Percentiles rank a stretch among this genome's conserved stretches.
Conservation (phyloP, 2,329 filamentous ascomycete species). For the Alternaria ventricosa region DNA sequence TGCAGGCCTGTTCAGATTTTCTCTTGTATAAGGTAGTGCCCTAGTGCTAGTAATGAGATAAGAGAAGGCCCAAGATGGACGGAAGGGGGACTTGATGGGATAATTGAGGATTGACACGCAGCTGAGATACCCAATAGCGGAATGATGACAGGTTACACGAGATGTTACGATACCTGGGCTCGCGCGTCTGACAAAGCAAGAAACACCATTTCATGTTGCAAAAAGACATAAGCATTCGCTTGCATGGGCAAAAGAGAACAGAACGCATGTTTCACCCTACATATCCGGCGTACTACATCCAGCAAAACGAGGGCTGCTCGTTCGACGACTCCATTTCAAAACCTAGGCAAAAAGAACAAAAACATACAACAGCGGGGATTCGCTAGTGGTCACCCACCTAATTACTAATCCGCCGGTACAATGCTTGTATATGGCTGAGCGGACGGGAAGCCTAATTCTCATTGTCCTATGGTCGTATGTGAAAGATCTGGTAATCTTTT, state of each 20-base stretch:
- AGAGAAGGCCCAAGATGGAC: background rate
- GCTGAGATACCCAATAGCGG: constrained; percentile 3
- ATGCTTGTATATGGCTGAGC: background rate
- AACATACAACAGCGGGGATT: background rate
- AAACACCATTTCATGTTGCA: background rate
- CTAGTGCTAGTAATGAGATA: background rate
- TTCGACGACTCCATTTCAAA: rapidly evolving
- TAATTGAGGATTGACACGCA: background rate
- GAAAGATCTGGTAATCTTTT: background rate
- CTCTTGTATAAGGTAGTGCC: no score
- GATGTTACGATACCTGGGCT: background rate
- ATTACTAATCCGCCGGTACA: background rate
- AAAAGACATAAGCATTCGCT: background rate
- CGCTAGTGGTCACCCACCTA: background rate
- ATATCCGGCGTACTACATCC: no score
- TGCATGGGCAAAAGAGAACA: background rate
- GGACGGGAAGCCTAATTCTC: background rate
- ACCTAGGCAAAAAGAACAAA: background rate
- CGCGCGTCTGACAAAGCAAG: background rate
- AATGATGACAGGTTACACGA: background rate
- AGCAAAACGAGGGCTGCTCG: background rate
- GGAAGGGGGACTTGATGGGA: background rate
- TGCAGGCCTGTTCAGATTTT: no score
- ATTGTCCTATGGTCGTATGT: background rate
- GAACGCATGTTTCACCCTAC: no score